Base-by-base conservation (phyloP, 306 rosid genomes). In the Prunus padus region DNA sequence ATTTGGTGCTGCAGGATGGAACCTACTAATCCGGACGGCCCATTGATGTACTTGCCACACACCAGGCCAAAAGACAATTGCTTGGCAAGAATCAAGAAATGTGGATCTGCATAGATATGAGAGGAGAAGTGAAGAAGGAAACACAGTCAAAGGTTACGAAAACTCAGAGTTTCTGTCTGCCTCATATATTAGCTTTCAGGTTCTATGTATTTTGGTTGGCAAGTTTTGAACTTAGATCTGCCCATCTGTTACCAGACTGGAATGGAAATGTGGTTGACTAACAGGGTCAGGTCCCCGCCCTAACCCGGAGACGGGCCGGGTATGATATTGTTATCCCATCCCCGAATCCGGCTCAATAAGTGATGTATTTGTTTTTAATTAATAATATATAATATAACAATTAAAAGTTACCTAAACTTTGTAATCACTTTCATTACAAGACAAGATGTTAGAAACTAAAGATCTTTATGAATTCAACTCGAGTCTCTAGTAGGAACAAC, bases 21-120 rank as follows among this genome's bases (percentile, higher is more conserved):
- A 60, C 85, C 77, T 52, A 23, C 66, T 25, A 86, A 90, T 77
- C 91, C 92, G 19, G 67, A 68, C 16, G 71, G 92, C 66, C 87
- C 87, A 4, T 69, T 84, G 76, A 87, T 79, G 79, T 88, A 84
- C 80, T 79, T 92, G 71, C 97, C 97, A 1, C 96, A 92, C 77
- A 70, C 91, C 47, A 90, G 96, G 76, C 97, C 96, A 0, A 73
- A 42, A 62, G 98, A 92, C 80, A 88, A 92, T 65, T 92, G 96
- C 87, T 65, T 87, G 84, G 98, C 89, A 51, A 88, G 80, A 65
- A 57, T 92, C 63, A 82, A 55, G 81, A 88, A 81, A 85, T 1
- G 2, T 65, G 30, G 14, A n/a, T n/a, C 67, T 57, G 14, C 67
- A 28, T 15, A 30, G 22, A 11, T 5, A 16, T 14, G n/a, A 61